These are phyloP conservation scores for Echites panduratus DNA, from an alignment of 257 asterid species.

Conservation along the genomic window DNA sequence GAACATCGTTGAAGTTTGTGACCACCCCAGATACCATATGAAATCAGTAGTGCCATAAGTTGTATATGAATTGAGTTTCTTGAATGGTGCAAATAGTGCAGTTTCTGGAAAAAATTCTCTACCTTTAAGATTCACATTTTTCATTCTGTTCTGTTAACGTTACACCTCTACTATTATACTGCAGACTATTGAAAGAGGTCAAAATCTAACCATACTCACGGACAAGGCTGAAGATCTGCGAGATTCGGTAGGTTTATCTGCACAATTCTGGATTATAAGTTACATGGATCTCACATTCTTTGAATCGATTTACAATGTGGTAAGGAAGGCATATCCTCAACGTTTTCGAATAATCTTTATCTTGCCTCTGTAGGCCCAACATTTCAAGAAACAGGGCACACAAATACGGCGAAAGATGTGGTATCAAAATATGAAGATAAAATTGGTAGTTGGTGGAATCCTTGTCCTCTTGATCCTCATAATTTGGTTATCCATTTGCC, in stretches of 20 bases:
- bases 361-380: conserved; percentile 48
- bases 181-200: conserved; percentile 80
- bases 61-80: neutral
- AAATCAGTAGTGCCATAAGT: neutral
- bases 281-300: neutral
- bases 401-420: conserved; percentile 81
- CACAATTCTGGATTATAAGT: neutral
- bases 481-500: conserved; percentile 74
- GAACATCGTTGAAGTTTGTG: neutral
- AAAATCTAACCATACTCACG: conserved; percentile 51
- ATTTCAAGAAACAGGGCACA: conserved; percentile 42
- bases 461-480: conserved; percentile 51
- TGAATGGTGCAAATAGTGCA: neutral
- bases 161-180: conserved; percentile 12
- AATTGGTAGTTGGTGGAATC: conserved; percentile 67
- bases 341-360: neutral
- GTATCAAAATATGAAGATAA: conserved; percentile 89
- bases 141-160: neutral
- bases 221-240: conserved; percentile 77
- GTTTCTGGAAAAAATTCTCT: neutral
- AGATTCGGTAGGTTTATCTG: conserved; percentile 41
- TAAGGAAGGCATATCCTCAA: neutral
- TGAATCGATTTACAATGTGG: too few relatives aligned
- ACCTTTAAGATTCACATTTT: neutral
- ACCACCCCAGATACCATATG: neutral